Evolutionary conservation across 495 filamentous ascomycete genomes (phyloP), one percentile per base, ranked within the genome.

Genomic region (Podospora pseudopauciseta): DNA sequence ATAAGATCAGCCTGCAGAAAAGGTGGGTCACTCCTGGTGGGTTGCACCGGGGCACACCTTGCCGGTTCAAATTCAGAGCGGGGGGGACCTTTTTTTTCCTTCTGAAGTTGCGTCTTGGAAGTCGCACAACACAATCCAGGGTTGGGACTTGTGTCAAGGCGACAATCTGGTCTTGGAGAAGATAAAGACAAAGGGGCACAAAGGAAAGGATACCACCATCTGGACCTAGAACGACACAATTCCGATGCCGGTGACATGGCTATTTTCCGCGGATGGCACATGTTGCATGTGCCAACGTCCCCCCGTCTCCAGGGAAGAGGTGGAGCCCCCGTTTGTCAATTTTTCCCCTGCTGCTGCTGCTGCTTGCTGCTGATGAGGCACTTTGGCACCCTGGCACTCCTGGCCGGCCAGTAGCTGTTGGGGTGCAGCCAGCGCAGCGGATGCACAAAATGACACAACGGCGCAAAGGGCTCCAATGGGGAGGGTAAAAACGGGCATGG

Each of bases 1-100:
- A 76, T 76, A 76, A 76, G 74, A 76, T 75, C 68, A 56, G 67
- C 68, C 55, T 72, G 71, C 72, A 72, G 58, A 18, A 49, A 49
- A 13, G 15, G 9, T 49, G 39, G 39, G 39, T 49, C 39, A 11
- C 9, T 16, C 18, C 0, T 9, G 5, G 39, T 13, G 39, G 39
- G 39, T 13, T 49, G 13, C 13, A 11, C 39, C 1, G 13, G 39
- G 39, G 39, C 13, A 13, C 6, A 0, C 39, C 39, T 49, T 49
- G 39, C 39, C 39, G 0, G 39, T 5, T 16, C 13, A 5, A 49
- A 49, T 16, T 49, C 9, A 3, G 13, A 49, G 39, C 9, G 39
- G 6, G 39, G 39, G 39, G 39, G 39, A 49, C 39, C 13, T 49
- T 49, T 13, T 49, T 49, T 49, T 16, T 18, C 9, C 2, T 13